A percentile compares a stretch with the other conserved stretches of the same genome.
Evolutionary conservation across 306 rosid species (phyloP).

Genomic region (Rosa chinensis): DNA sequence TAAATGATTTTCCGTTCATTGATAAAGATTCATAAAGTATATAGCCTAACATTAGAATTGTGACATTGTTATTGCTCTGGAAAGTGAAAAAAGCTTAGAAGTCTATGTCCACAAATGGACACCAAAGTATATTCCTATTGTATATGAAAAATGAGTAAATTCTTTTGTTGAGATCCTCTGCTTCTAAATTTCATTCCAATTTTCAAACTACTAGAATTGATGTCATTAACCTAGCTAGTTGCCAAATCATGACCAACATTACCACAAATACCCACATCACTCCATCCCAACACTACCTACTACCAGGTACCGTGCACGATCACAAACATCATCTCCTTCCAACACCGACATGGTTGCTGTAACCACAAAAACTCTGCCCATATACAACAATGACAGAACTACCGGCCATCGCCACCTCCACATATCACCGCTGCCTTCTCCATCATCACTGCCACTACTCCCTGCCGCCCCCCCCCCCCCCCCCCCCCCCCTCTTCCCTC

Average conservation of each 20-base stretch:
- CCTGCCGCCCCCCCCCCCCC: not conserved
- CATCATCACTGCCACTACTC: not conserved
- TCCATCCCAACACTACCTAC: not conserved
- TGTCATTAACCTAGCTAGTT: not conserved
- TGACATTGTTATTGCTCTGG: not conserved
- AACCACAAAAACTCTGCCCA: not conserved
- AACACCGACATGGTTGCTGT: not conserved
- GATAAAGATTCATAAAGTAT: slow-evolving; percentile 18
- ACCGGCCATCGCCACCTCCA: not conserved
- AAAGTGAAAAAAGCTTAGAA: slow-evolving; percentile 4
- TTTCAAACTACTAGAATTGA: not conserved
- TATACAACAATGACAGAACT: not conserved
- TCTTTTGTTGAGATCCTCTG: not conserved
- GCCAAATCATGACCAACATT: not conserved
- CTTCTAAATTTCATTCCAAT: not conserved
- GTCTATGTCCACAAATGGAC: slow-evolving; percentile 1
- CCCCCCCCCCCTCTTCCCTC: not conserved
- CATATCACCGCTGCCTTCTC: not conserved
- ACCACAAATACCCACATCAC: not conserved
- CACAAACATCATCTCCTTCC: not conserved
- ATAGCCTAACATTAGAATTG: not conserved
- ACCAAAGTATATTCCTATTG: not conserved
- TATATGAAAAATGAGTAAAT: not conserved
- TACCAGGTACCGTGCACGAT: not conserved
- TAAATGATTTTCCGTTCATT: slow-evolving; percentile 20